Evolutionary conservation across 2,329 filamentous ascomycete species (phyloP).

Genomic region (Clonostachys rhizophaga): DNA sequence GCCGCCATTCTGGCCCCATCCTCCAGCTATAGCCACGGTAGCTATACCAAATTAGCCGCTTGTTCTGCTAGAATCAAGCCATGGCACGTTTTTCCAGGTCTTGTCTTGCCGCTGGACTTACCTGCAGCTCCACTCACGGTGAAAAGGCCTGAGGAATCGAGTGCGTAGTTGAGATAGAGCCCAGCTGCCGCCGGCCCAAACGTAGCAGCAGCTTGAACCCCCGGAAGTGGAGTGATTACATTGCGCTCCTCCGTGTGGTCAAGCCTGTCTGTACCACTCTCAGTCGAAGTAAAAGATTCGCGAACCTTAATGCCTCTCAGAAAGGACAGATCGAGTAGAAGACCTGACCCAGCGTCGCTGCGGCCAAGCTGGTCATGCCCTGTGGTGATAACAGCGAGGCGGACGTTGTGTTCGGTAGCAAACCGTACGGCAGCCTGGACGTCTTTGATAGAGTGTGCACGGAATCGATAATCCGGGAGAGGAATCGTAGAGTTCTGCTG

Average conservation of each 20-base stretch:
- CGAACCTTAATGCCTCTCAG: background rate
- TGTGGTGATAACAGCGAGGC: slow-evolving; percentile 7
- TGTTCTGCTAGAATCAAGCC: too few species aligned
- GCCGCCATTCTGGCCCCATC: slow-evolving; percentile 58
- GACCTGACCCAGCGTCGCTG: background rate
- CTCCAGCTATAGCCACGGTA: slow-evolving; percentile 56
- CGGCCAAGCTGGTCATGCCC: slow-evolving; percentile 8
- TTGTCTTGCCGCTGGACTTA: too few species aligned
- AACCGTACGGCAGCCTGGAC: background rate
- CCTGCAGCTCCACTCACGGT: too few species aligned
- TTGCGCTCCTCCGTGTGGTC: background rate
- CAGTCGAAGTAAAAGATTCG: background rate
- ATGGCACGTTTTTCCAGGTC: too few species aligned
- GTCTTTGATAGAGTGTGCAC: background rate
- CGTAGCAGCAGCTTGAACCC: too few species aligned
- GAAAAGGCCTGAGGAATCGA: too few species aligned
- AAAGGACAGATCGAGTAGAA: background rate
- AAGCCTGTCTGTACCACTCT: background rate
- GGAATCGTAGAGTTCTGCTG: too few species aligned
- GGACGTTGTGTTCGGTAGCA: background rate
- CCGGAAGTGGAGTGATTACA: background rate
- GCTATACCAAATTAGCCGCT: background rate
- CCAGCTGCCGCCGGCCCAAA: too few species aligned
- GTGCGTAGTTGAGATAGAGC: too few species aligned
- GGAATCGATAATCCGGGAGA: too few species aligned